phyloP scores from a whole-genome alignment of 805 yeast genomes.

The Candida glaebosa region DNA sequence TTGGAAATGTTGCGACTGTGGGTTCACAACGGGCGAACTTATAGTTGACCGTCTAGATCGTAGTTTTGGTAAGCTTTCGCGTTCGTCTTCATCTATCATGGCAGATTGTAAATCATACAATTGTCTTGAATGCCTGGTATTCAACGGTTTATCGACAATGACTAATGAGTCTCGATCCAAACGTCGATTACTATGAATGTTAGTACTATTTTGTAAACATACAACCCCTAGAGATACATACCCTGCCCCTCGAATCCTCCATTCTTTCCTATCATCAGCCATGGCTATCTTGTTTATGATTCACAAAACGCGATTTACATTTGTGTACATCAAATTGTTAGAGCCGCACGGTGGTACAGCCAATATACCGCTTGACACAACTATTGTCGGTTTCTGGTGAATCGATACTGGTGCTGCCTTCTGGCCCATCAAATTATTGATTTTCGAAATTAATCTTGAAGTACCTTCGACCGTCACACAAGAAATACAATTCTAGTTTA shows the following conservation, averaged over 20 bases:
- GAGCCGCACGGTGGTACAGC: neutral
- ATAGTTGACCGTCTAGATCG: conserved; percentile 7
- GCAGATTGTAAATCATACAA: conserved; percentile 19
- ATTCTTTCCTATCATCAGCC: conserved; percentile 15
- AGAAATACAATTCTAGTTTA: too few relatives aligned
- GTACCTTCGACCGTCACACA: too few relatives aligned
- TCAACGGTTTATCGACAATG: conserved; percentile 2
- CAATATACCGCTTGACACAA: too few relatives aligned
- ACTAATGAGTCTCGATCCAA: conserved; percentile 3
- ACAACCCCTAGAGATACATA: conserved; percentile 22
- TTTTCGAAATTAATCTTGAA: too few relatives aligned
- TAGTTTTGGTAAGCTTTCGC: conserved; percentile 9
- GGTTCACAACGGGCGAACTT: neutral
- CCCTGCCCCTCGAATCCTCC: conserved; percentile 42
- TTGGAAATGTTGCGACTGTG: neutral
- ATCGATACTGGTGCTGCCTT: too few relatives aligned
- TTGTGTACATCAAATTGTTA: neutral
- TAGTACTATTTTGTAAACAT: neutral
- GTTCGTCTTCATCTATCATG: conserved; percentile 19
- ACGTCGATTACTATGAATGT: conserved; percentile 3
- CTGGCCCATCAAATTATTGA: too few relatives aligned
- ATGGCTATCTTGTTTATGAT: neutral
- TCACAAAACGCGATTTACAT: neutral
- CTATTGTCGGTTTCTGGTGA: too few relatives aligned
- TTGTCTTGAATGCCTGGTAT: neutral